These are phyloP conservation scores for Scopulariopsis brevicaulis DNA, from an alignment of 2,329 filamentous ascomycete species.

Conservation along the genomic window DNA sequence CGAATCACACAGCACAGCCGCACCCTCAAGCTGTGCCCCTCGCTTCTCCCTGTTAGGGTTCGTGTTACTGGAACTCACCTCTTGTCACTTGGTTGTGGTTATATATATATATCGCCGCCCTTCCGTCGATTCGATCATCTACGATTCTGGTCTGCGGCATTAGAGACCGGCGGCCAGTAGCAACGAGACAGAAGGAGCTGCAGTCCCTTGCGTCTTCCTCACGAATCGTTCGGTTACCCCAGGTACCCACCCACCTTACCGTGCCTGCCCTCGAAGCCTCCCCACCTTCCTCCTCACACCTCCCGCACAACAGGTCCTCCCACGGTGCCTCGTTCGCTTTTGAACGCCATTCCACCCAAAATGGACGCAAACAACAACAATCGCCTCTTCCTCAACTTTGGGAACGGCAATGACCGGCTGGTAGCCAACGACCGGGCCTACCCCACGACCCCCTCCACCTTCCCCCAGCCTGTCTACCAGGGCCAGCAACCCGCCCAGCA, in stretches of 20 bases:
- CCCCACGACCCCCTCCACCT: conserved; percentile 88
- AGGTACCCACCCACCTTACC: neutral
- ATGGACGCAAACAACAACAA: conserved; percentile 48
- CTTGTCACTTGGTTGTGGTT: neutral
- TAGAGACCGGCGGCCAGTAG: neutral
- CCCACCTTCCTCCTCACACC: neutral
- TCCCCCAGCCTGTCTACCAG: conserved; percentile 74
- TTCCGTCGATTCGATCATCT: neutral
- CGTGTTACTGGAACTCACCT: too few relatives aligned
- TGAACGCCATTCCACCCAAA: conserved; percentile 11
- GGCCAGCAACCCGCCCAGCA: conserved; percentile 7
- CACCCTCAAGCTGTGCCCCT: too few relatives aligned
- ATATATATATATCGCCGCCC: neutral
- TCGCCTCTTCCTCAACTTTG: conserved; percentile 55
- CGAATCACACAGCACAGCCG: too few relatives aligned
- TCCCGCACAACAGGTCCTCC: neutral
- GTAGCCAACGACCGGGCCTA: conserved; percentile 54
- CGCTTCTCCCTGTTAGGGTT: too few relatives aligned
- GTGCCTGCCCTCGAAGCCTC: neutral
- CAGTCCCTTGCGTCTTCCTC: neutral
- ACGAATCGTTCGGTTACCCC: neutral
- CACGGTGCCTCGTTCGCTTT: neutral
- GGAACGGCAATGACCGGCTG: conserved; percentile 54
- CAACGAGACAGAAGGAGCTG: neutral
- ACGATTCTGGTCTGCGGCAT: neutral